Base-by-base conservation (phyloP, 768 basidiomycete genomes). In the Favolaschia claudopus region DNA sequence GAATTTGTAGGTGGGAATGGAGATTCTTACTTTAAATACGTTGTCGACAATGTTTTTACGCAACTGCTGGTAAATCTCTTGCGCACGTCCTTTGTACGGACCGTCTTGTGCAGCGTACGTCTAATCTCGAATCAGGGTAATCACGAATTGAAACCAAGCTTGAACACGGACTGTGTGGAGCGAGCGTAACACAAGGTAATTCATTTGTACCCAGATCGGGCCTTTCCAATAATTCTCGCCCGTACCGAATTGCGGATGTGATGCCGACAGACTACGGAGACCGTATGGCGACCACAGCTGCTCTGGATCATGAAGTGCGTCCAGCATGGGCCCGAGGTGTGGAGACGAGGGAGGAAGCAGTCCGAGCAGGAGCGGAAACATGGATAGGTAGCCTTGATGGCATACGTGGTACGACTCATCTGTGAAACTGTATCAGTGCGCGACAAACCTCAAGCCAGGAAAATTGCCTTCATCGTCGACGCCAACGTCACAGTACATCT, bases 201-300 rank as follows among this genome's bases (percentile, higher is more conserved):
- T 98, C 91, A 99, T 96, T 72, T 94, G 96, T 33, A 97, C 84
- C 96, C 96, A 98, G 45, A 99, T 91, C 3, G 96, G 93, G 1
- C 96, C 95, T 67, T 89, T 90, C 96, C 96, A 99, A 74, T 99
- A 99, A 76, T 99, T 93, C 74, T 99, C 96, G 43, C 91, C 96
- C 66, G 85, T 77, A 14, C 95, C 96, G 67, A 95, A 98, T 45
- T 92, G 85, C n/a, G 90, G 86, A 69, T 98, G 94, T 19, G 87
- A 85, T n/a, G 84, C 87, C 7, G 92, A 94, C 50, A 99, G 76
- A 62, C 93, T 96, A 27, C 96, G 89, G 32, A 98, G 77, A 25
- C 96, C 96, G 70, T 88, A 95, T 1, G 86, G 82, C 2, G 95
- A 96, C 96, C 96, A 98, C 29, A 99, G 83, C 61, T 95, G 91